Evolutionary conservation across 129 eudicot genomes (phyloP), one percentile per base, ranked within the genome.

Genomic region (Lactuca sativa): DNA sequence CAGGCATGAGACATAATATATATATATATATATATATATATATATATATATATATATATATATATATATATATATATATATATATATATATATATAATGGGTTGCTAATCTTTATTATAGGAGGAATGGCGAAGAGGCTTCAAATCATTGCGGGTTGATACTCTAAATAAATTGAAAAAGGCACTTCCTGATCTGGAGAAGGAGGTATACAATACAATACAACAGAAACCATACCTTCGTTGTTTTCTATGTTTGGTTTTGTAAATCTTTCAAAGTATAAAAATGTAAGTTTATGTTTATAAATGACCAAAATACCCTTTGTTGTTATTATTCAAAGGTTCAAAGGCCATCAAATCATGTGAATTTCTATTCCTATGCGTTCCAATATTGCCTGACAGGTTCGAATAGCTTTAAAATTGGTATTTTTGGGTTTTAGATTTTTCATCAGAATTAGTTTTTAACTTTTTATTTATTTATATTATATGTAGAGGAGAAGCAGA

Each of bases 41-140:
- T n/a, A n/a, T n/a, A n/a, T n/a, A n/a, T n/a, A n/a, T n/a, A n/a
- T n/a, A n/a, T n/a, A n/a, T n/a, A n/a, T n/a, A n/a, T n/a, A n/a
- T n/a, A n/a, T n/a, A n/a, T n/a, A n/a, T n/a, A n/a, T n/a, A n/a
- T n/a, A n/a, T n/a, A n/a, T n/a, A n/a, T n/a, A n/a, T n/a, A n/a
- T n/a, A n/a, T n/a, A n/a, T n/a, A n/a, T n/a, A n/a, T n/a, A n/a
- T n/a, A 33, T 2, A 33, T 33, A 33, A 33, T 47, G 52, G n/a
- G 33, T 59, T 59, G 2, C 41, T 21, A 43, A 56, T 16, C 34
- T 34, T 36, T 34, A 9, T 69, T 6, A 70, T 63, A 91, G 97
- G 95, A 91, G 70, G 97, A 91, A 78, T 91, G 97, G 97, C 82
- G 97, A 59, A 78, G 70, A 81, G 95, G 92, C 43, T 86, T 91